Evolutionary conservation across 106 monocot species (phyloP).

Genomic region (Dioscorea zingiberensis): DNA sequence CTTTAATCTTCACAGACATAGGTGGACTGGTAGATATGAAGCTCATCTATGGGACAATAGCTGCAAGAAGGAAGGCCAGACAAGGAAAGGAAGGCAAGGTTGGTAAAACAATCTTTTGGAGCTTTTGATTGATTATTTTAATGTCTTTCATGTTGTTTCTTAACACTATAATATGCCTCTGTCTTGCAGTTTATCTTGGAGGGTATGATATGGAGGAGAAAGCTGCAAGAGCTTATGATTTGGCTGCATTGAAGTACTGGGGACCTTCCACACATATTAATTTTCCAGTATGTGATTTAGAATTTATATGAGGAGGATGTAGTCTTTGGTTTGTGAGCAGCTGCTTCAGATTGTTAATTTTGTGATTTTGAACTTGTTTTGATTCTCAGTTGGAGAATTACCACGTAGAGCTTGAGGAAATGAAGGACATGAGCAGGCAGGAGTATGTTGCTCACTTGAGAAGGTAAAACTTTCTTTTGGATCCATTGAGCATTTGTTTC

Average conservation of each 20-base stretch:
- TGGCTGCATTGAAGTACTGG: conserved; percentile 98
- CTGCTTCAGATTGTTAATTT: no score
- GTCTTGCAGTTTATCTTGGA: conserved; percentile 81
- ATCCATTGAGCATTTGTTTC: neutral
- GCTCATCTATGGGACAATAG: conserved; percentile 99
- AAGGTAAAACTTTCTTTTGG: conserved; percentile 29
- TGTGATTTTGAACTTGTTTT: conserved; percentile 2
- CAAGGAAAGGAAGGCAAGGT: conserved; percentile 99
- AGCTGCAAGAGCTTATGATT: conserved; percentile 97
- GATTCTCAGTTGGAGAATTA: conserved; percentile 61
- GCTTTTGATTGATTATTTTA: neutral
- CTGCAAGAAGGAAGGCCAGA: conserved; percentile 99
- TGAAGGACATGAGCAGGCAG: conserved; percentile 86
- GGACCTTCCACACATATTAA: conserved; percentile 95
- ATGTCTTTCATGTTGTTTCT: neutral
- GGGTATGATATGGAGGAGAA: conserved; percentile 99
- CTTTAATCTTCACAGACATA: conserved; percentile 54
- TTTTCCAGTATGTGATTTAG: conserved; percentile 72
- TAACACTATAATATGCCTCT: neutral
- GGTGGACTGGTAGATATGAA: conserved; percentile 99
- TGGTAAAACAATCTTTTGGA: conserved; percentile 2
- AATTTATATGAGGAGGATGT: no score
- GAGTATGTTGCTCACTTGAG: conserved; percentile 77
- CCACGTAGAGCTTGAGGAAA: conserved; percentile 55
- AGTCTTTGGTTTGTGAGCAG: no score